phyloP scores from a whole-genome alignment of 23 red algal genomes.

The Agarophyton chilense region DNA sequence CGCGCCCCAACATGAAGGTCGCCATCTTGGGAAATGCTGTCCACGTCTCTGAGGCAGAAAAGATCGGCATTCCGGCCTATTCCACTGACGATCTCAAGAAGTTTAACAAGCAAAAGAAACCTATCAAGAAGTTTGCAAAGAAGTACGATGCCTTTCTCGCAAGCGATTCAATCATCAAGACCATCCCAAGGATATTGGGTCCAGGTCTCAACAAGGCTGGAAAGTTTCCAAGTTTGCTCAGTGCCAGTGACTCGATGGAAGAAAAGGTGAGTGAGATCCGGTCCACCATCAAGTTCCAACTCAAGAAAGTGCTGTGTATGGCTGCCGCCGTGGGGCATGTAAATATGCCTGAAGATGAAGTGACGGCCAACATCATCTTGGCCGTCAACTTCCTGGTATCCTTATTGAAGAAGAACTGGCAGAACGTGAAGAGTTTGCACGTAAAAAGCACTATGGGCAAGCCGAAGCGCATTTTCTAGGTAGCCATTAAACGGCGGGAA shows the following conservation, averaged over 20 bases:
- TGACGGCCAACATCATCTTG: constrained; percentile 93
- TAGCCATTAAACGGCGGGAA: neutral
- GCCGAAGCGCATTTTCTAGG: constrained; percentile 90
- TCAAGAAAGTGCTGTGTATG: constrained; percentile 99
- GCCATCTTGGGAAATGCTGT: constrained; percentile 96
- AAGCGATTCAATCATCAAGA: constrained; percentile 94
- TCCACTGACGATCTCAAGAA: constrained; percentile 95
- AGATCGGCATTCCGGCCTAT: constrained; percentile 86
- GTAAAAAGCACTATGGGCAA: constrained; percentile 99
- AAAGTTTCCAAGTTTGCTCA: constrained; percentile 92
- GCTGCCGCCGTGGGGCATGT: constrained; percentile 94
- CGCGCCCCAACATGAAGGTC: constrained; percentile 93
- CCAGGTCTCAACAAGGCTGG: constrained; percentile 99
- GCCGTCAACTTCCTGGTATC: constrained; percentile 99
- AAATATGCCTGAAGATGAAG: constrained; percentile 90
- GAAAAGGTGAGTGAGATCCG: constrained; percentile 88
- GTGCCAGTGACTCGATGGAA: constrained; percentile 82
- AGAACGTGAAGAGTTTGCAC: constrained; percentile 99
- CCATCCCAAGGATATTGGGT: constrained; percentile 96
- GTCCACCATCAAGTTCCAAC: constrained; percentile 98
- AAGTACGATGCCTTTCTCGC: constrained; percentile 99
- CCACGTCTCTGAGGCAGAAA: constrained; percentile 85
- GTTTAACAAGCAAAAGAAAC: constrained; percentile 99
- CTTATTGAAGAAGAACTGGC: constrained; percentile 99
- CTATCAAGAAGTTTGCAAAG: constrained; percentile 99